Evolutionary conservation across 176 grass and related monocot genomes (phyloP), one percentile per base, ranked within the genome.

Genomic region (Panicum miliaceum): DNA sequence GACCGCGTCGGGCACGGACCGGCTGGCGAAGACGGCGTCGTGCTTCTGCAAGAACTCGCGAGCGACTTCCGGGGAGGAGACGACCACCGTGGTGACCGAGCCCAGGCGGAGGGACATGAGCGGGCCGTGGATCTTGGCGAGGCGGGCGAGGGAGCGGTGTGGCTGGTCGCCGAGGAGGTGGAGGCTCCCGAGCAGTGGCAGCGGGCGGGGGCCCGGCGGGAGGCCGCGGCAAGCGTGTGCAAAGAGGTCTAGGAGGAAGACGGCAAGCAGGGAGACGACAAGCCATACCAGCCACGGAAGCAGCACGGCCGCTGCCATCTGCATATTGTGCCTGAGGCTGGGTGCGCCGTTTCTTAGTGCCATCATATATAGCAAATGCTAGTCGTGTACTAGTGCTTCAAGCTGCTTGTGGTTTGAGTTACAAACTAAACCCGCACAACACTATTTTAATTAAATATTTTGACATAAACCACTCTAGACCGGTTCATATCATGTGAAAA

Each of bases 21-120:
- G 68, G 58, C 25, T 11, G 12, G 74, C 19, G 67, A 86, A 86
- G 12, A 64, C 18, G 12, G 84, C 58, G 46, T 86, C 84, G 68
- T 86, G 77, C 67, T 52, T 52, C 35, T 86, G 84, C 35, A 86
- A 12, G 57, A 86, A 0, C 18, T 86, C 84, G 0, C 77, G 84
- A 13, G 77, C 77, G 6, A 34, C 3, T 3, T 32, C 46, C 0
- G 84, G 46, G 1, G 68, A 80, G 7, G 84, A 74, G 46, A 27
- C 68, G 16, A 86, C 47, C 46, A 86, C 77, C 2, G 84, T 81
- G 57, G 68, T 86, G 58, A 81, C 84, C 11, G 68, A 1, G 58
- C 84, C 84, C 7, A 80, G 42, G 7, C 68, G 68, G 77, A 86
- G 68, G 15, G 84, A 86, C 77, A 86, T 86, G 35, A 86, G 68